Conservation (phyloP, 73 alveolate genomes). For the Paramecium biaurelia region DNA sequence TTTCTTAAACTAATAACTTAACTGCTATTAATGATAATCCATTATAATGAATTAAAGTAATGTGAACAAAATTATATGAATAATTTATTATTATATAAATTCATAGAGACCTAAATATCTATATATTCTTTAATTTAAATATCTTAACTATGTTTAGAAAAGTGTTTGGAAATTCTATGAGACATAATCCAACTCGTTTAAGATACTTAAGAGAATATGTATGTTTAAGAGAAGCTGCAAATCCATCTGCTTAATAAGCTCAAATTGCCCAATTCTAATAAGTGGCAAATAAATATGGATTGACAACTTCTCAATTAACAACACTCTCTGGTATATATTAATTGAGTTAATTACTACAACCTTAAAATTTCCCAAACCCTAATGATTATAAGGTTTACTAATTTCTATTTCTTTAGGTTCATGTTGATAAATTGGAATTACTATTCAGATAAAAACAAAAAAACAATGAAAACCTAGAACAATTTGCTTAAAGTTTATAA, state of each 20-base stretch:
- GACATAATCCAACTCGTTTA: not conserved
- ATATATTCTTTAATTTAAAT: not conserved
- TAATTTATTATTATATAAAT: not conserved
- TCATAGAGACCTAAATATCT: not conserved
- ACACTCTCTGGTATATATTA: not conserved
- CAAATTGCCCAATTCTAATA: not conserved
- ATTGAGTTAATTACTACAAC: not conserved
- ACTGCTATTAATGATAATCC: not conserved
- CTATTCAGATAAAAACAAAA: not conserved
- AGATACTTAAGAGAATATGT: constrained; percentile 7
- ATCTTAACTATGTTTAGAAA: not conserved
- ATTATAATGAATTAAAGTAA: not conserved
- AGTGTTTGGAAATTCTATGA: not conserved
- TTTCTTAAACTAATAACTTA: not conserved
- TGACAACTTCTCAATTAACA: not conserved
- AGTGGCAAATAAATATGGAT: not conserved
- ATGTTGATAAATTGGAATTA: not conserved
- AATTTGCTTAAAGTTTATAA: not conserved
- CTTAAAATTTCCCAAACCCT: not conserved
- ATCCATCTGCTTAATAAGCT: constrained; percentile 9
- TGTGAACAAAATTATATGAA: not conserved
- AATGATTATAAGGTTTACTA: not conserved
- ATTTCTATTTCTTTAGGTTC: not conserved
- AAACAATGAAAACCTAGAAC: not conserved
- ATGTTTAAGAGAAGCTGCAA: constrained; percentile 14